These are phyloP conservation scores for Martiniozyma asiatica DNA, from an alignment of 1,139 yeast genomes.

Conservation along the genomic window DNA sequence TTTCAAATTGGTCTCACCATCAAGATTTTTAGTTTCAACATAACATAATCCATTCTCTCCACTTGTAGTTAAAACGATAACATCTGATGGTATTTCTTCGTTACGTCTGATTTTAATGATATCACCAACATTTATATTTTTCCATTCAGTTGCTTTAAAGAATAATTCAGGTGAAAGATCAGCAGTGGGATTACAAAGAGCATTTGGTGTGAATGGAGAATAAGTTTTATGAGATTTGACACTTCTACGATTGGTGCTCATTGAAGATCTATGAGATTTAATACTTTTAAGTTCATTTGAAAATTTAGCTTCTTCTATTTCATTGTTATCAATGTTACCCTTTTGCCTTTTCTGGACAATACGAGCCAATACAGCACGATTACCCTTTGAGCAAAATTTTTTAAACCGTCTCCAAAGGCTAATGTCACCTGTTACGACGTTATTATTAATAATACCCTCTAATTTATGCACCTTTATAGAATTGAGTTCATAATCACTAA, in stretches of 20 bases:
- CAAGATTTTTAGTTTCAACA: constrained; percentile 48
- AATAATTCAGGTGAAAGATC: constrained; percentile 11
- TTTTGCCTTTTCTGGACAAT: constrained; percentile 54
- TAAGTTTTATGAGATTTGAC: not conserved
- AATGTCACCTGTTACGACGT: constrained; percentile 34
- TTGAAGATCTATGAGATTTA: not conserved
- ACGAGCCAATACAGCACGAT: constrained; percentile 16
- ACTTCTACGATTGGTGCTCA: not conserved
- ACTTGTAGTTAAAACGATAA: constrained; percentile 37
- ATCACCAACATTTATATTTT: constrained; percentile 44
- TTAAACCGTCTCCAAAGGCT: constrained; percentile 44
- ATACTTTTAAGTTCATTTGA: not conserved
- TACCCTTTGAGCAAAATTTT: constrained; percentile 26
- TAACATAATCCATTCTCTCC: constrained; percentile 43
- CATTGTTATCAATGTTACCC: constrained; percentile 24
- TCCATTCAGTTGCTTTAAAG: constrained; percentile 33
- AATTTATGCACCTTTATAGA: constrained; percentile 38
- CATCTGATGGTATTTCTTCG: constrained; percentile 50
- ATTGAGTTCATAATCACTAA: constrained; percentile 42
- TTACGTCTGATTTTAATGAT: constrained; percentile 38
- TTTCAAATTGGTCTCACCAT: constrained; percentile 51
- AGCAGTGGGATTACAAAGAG: constrained; percentile 13
- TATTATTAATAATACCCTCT: constrained; percentile 28
- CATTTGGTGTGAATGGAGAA: constrained; percentile 9
- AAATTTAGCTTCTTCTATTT: not conserved